Evolutionary conservation across 1,284 basidiomycete genomes (phyloP), one percentile per base, ranked within the genome.

Genomic region (Limonomyces culmigenus): DNA sequence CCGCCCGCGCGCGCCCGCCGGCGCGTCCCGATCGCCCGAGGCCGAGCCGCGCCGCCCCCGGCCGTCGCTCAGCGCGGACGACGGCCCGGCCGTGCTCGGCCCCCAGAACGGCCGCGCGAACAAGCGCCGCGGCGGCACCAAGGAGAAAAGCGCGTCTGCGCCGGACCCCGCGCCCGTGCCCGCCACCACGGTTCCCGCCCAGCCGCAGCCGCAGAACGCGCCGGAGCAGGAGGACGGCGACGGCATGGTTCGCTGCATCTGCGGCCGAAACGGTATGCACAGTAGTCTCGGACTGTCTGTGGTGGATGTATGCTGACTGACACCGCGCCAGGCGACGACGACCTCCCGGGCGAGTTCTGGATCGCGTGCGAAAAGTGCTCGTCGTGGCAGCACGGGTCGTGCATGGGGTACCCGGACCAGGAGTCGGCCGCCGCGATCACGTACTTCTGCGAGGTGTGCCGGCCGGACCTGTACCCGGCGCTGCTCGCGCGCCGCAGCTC

Each of bases 331-430:
- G n/a, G n/a, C n/a, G n/a, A n/a, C n/a, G 76, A 78, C 47, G 71
- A 78, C 44, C 74, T 75, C 50, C 67, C 73, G 35, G 81, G 79
- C 35, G 87, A 88, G 57, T 83, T 89, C 53, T 96, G 97, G 89
- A 89, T 96, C 36, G 85, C 92, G 56, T 98, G 93, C 60, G 93
- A 98, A 60, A 79, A 69, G 37, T 98, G 93, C 65, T 85, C 88
- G 50, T 87, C 88, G 42, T 98, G 93, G 93, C 93, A 98, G 58
- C 93, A 98, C 55, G 92, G 92, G 14, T 70, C 80, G 20, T 98
- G 93, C 59, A 91, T 98, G 76, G 93, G 93, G 34, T 87, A 87
- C 54, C 74, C 79, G 52, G 74, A 74, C 30, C 85, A 91, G 52
- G 80, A 83, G 42, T 78, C 79, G 48, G 71, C 85, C 20, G 77